Evolutionary conservation across 2,329 filamentous ascomycete species (phyloP).

Genomic region (Xylariomycetidae sp.): DNA sequence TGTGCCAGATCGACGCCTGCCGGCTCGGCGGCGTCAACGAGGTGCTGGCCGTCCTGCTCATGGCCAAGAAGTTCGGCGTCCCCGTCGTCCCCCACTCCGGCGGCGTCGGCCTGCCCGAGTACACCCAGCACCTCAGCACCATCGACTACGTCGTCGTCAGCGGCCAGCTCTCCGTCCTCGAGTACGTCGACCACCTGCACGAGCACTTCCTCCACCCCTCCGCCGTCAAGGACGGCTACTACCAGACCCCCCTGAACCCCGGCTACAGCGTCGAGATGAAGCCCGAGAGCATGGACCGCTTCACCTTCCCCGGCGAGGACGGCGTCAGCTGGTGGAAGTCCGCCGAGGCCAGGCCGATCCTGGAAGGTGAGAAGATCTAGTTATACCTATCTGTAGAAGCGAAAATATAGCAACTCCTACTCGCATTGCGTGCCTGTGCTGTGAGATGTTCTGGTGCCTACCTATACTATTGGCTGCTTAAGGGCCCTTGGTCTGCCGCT

Average conservation of each 20-base stretch:
- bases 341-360: slow-evolving; percentile 69
- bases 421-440: too few relatives aligned
- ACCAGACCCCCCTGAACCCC: slow-evolving; percentile 74
- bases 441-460: too few relatives aligned
- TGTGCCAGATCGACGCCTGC: slow-evolving; percentile 87
- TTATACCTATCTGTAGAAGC: slow-evolving; percentile 2
- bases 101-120: slow-evolving; percentile 85
- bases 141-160: slow-evolving; percentile 88
- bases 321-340: slow-evolving; percentile 82
- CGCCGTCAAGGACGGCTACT: slow-evolving; percentile 77
- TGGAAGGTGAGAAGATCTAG: slow-evolving; percentile 56
- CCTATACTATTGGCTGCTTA: too few relatives aligned
- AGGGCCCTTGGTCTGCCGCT: too few relatives aligned
- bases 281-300: slow-evolving; percentile 76
- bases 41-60: slow-evolving; percentile 80
- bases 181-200: slow-evolving; percentile 90
- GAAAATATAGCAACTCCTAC: too few relatives aligned
- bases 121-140: slow-evolving; percentile 86
- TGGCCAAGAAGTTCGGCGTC: slow-evolving; percentile 72
- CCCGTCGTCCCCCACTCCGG: slow-evolving; percentile 87
- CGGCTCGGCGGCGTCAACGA: slow-evolving; percentile 87
- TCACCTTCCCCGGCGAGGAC: slow-evolving; percentile 67
- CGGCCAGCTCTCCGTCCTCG: slow-evolving; percentile 73
- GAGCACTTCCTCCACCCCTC: slow-evolving; percentile 86
- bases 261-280: slow-evolving; percentile 96